phyloP scores from a whole-genome alignment of 345 rosid species.

The Excoecaria cochinchinensis region DNA sequence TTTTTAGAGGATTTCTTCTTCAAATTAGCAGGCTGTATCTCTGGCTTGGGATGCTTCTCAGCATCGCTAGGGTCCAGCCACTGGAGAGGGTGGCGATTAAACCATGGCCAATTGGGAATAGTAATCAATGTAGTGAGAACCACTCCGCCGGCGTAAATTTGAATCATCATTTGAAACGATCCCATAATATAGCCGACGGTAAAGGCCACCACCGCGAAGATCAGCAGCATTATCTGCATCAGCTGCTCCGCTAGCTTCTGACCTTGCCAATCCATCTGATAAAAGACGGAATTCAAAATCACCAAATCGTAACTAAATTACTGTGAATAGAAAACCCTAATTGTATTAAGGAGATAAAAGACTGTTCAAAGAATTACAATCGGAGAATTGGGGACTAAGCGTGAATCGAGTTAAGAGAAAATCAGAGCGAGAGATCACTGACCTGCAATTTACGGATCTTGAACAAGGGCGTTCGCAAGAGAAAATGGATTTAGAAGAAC shows the following conservation, averaged over 20 bases:
- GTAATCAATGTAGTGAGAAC: conserved; percentile 63
- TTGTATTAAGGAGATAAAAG: background rate
- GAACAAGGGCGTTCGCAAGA: background rate
- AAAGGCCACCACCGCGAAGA: conserved; percentile 53
- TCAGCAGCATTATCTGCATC: conserved; percentile 82
- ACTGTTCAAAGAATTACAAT: background rate
- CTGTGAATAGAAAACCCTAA: background rate
- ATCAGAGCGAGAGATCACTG: background rate
- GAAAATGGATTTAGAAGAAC: background rate
- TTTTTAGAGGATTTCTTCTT: conserved; percentile 72
- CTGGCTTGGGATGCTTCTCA: conserved; percentile 81
- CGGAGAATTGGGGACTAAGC: background rate
- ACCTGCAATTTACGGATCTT: background rate
- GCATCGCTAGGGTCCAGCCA: conserved; percentile 84
- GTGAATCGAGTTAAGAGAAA: background rate
- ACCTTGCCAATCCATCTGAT: conserved; percentile 95
- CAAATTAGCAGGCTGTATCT: conserved; percentile 32
- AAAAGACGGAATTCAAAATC: background rate
- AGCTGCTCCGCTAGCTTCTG: conserved; percentile 88
- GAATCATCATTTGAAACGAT: conserved; percentile 74
- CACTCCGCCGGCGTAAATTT: conserved; percentile 77
- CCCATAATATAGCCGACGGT: conserved; percentile 49
- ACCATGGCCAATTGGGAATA: conserved; percentile 89
- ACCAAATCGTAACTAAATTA: background rate
- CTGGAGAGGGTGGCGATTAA: conserved; percentile 69